phyloP scores from a whole-genome alignment of 169 alveolate species.

The Eimeria nieschulzi region DNA sequence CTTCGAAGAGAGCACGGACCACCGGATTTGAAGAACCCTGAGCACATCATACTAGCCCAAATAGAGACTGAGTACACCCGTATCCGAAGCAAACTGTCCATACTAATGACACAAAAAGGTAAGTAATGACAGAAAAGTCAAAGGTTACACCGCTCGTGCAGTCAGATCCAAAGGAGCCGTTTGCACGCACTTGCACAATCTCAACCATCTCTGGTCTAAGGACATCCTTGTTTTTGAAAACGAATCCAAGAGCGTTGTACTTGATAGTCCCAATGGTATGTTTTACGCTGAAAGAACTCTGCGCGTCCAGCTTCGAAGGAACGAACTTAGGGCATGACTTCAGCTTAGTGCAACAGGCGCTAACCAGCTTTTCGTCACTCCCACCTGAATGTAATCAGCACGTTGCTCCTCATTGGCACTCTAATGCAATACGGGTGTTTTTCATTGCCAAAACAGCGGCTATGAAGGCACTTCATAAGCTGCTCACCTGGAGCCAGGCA shows the following conservation, averaged over 20 bases:
- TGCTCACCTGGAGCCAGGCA: slow-evolving; percentile 91
- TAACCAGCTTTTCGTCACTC: slow-evolving; percentile 83
- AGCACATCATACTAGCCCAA: slow-evolving; percentile 47
- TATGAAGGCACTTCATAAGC: not conserved
- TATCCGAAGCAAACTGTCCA: not conserved
- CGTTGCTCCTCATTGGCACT: slow-evolving; percentile 59
- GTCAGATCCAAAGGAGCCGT: not conserved
- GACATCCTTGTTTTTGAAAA: slow-evolving; percentile 90
- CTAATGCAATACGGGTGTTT: not conserved
- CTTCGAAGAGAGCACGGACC: slow-evolving; percentile 86
- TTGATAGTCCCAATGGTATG: slow-evolving; percentile 91
- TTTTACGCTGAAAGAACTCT: slow-evolving; percentile 80
- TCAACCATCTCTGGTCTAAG: slow-evolving; percentile 89
- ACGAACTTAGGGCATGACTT: slow-evolving; percentile 87
- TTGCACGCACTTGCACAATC: slow-evolving; percentile 46
- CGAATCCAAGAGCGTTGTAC: slow-evolving; percentile 87
- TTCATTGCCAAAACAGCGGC: slow-evolving; percentile 80
- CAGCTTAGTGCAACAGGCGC: slow-evolving; percentile 86
- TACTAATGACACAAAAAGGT: too few relatives aligned
- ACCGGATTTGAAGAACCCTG: slow-evolving; percentile 84
- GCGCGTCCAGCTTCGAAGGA: slow-evolving; percentile 84
- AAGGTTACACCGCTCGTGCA: not conserved
- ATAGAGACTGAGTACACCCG: not conserved
- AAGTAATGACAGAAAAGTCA: not conserved
- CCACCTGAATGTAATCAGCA: slow-evolving; percentile 69